These are phyloP conservation scores for Pseudocercospora pini-densiflorae DNA, from an alignment of 2,329 filamentous ascomycete genomes.

Conservation along the genomic window DNA sequence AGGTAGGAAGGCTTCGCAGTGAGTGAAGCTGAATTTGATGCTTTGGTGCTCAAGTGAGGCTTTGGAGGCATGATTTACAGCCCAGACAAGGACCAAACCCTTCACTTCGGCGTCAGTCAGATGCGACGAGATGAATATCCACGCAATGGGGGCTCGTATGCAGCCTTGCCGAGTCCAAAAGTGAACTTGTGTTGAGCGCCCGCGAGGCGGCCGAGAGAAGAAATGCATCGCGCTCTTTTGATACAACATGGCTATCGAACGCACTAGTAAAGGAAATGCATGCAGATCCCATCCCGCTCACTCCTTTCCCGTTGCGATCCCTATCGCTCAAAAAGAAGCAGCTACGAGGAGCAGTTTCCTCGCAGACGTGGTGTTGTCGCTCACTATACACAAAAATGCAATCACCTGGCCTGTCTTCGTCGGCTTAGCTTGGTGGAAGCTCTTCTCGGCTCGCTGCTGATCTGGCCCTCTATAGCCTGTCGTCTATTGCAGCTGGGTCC, in stretches of 20 bases:
- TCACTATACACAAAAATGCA: constrained; percentile 30
- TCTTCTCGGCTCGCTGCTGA: neutral
- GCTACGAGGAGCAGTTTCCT: neutral
- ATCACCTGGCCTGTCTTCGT: constrained; percentile 9
- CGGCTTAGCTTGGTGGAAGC: constrained; percentile 5
- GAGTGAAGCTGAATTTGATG: too few species aligned
- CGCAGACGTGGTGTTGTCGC: constrained; percentile 15
- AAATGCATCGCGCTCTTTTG: constrained; percentile 23
- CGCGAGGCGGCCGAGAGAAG: constrained; percentile 1
- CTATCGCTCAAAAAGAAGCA: constrained; percentile 10
- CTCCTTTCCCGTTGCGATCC: neutral
- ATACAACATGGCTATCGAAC: constrained; percentile 21
- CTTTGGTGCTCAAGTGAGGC: too few species aligned
- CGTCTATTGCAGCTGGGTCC: constrained; percentile 2
- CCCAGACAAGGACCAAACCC: too few species aligned
- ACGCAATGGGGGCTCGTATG: too few species aligned
- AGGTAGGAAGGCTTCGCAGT: too few species aligned
- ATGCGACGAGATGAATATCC: too few species aligned
- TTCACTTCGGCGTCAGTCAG: too few species aligned
- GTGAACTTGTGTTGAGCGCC: neutral
- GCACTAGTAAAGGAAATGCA: constrained; percentile 2
- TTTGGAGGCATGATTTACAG: too few species aligned
- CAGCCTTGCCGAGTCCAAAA: too few species aligned
- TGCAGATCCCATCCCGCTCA: constrained; percentile 4
- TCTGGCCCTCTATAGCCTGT: constrained; percentile 21